Evolutionary conservation across 2,329 filamentous ascomycete genomes (phyloP).

Genomic region (Trichothecium sympodiale): DNA sequence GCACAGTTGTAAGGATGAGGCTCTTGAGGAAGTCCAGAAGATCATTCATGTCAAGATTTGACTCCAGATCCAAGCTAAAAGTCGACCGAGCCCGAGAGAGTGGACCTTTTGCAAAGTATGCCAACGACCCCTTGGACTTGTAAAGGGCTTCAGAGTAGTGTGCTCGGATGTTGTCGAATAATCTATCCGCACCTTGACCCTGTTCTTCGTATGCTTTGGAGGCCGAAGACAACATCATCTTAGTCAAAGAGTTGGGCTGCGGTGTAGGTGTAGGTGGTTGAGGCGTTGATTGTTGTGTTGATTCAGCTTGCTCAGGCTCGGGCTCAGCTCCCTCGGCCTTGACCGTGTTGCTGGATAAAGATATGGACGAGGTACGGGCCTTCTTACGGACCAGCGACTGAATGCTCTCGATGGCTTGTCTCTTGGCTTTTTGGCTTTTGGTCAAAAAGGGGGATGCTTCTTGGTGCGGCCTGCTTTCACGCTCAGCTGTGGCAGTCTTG

Average conservation of each 20-base stretch:
- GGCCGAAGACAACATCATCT: neutral
- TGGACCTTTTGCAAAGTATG: constrained; percentile 76
- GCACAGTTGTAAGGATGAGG: constrained; percentile 52
- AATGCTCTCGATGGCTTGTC: constrained; percentile 50
- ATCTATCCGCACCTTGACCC: constrained; percentile 34
- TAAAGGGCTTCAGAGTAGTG: constrained; percentile 52
- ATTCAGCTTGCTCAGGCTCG: too few species aligned
- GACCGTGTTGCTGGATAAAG: constrained; percentile 9
- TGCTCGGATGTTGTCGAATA: constrained; percentile 46
- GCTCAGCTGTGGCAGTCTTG: constrained; percentile 4
- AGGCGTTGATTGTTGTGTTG: too few species aligned
- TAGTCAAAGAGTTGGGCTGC: too few species aligned
- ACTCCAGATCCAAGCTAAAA: constrained; percentile 53
- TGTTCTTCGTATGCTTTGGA: constrained; percentile 3
- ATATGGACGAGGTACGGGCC: constrained; percentile 31
- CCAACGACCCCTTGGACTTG: constrained; percentile 61
- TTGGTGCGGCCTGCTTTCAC: constrained; percentile 7
- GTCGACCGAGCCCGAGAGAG: constrained; percentile 63
- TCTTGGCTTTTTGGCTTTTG: constrained; percentile 41
- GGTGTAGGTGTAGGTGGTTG: neutral
- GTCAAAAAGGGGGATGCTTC: constrained; percentile 17
- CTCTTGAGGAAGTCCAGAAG: constrained; percentile 58
- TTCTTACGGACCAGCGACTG: constrained; percentile 49
- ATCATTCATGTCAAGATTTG: constrained; percentile 48
- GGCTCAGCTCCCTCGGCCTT: constrained; percentile 5